Evolutionary conservation across 2,329 filamentous ascomycete genomes (phyloP).

Genomic region (Massarina eburnea): DNA sequence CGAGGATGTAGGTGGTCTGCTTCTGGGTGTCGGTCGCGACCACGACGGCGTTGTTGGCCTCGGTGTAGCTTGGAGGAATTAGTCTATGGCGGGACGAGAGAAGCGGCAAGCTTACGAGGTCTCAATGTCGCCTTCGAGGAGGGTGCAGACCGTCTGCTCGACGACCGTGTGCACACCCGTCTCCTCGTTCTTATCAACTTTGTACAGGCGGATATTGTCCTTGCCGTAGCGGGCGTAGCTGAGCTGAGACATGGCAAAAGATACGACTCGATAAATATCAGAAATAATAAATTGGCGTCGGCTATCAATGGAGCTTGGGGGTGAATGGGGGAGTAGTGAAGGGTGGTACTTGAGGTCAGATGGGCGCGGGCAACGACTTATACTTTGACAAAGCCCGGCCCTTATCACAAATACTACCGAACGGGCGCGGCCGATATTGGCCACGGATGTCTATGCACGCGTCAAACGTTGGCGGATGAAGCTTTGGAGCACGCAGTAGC

Average conservation of each 20-base stretch:
- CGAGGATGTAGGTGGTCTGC: conserved; percentile 86
- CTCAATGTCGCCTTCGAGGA: conserved; percentile 92
- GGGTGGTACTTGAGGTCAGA: too few species aligned
- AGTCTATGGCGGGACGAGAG: conserved; percentile 8
- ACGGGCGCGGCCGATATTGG: conserved; percentile 39
- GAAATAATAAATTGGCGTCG: too few species aligned
- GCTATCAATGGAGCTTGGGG: neutral
- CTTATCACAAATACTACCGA: conserved; percentile 34
- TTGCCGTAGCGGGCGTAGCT: conserved; percentile 76
- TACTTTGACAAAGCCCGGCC: conserved; percentile 1
- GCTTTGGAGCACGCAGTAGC: conserved; percentile 29
- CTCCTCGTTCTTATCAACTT: conserved; percentile 78
- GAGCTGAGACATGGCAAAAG: conserved; percentile 47
- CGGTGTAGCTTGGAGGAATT: conserved; percentile 69
- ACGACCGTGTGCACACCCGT: conserved; percentile 81
- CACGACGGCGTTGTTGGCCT: conserved; percentile 90
- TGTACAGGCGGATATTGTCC: conserved; percentile 98
- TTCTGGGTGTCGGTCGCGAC: conserved; percentile 98
- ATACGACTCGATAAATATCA: neutral
- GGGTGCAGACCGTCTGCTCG: conserved; percentile 92
- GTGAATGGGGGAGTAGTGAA: neutral
- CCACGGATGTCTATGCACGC: conserved; percentile 18
- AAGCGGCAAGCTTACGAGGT: conserved; percentile 61
- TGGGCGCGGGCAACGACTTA: too few species aligned
- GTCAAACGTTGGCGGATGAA: conserved; percentile 18